A percentile compares a stretch with the other conserved stretches of the same genome.
These are phyloP conservation scores for Cytospora mali DNA, from an alignment of 2,329 filamentous ascomycete genomes.

Conservation along the genomic window DNA sequence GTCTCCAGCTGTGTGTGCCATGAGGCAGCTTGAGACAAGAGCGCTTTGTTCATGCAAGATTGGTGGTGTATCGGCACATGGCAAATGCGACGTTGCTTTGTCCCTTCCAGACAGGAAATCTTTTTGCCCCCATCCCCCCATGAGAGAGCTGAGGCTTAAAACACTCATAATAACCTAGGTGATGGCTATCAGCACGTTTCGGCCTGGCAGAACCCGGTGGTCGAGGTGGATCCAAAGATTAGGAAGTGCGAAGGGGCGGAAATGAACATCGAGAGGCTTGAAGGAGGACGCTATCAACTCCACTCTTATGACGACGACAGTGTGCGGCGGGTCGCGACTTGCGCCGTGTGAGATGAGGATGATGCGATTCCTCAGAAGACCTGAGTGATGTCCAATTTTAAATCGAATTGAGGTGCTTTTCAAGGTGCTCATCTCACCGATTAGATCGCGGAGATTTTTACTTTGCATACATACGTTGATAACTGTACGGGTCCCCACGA, in stretches of 20 bases:
- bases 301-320: slow-evolving; percentile 12
- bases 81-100: not conserved
- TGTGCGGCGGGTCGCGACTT: slow-evolving; percentile 1
- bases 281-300: slow-evolving; percentile 3
- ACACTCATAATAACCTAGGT: slow-evolving; percentile 1
- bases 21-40: no score
- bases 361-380: slow-evolving; percentile 12
- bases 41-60: no score
- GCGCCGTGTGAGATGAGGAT: slow-evolving; percentile 9
- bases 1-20: no score
- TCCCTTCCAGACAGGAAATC: not conserved
- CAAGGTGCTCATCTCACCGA: slow-evolving; percentile 3
- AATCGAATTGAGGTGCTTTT: not conserved
- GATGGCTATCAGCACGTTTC: slow-evolving; percentile 1
- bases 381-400: slow-evolving; percentile 4
- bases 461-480: not conserved
- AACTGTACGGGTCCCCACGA: not conserved
- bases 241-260: slow-evolving; percentile 6
- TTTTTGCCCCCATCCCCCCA: no score
- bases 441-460: slow-evolving; percentile 4
- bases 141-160: not conserved
- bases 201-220: slow-evolving; percentile 1
- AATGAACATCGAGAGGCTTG: slow-evolving; percentile 12
- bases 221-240: slow-evolving; percentile 9
- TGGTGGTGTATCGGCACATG: not conserved